Base-by-base conservation (phyloP, 768 basidiomycete genomes). In the Serendipita vermifera region DNA sequence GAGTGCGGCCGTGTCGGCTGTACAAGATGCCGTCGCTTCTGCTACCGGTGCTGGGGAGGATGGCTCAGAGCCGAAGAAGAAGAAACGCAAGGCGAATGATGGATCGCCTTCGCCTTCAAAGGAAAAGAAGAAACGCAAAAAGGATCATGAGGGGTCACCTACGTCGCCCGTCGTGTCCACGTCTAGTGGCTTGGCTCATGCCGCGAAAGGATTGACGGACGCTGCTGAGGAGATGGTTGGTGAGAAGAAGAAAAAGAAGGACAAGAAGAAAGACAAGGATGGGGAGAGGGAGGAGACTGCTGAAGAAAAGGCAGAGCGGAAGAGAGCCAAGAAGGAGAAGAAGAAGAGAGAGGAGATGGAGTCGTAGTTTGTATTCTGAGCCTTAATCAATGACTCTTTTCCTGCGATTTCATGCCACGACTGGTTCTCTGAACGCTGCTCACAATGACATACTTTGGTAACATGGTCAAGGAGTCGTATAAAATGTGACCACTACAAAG, bases 21-120 rank as follows among this genome's bases (percentile, higher is more conserved):
- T 32, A 24, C 27, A 32, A 24, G 40, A 41, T 20, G 29, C 32
- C 11, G 32, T 31, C 7, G 32, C 43, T 11, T 17, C 31, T 29
- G 56, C 51, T 40, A 48, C 53, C 54, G 59, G 58, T 38, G 61
- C 54, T 22, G 59, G 57, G 40, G 59, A 56, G 51, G 59, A 61
- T 63, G 69, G 69, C 53, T 70, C 72, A 55, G 75, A 75, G 64
- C 75, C 79, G 26, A 83, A 82, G 65, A 86, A 89, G 65, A 87
- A 87, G 72, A 93, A 94, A 66, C 80, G 87, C 55, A 90, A 89
- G 68, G 79, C 85, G 6, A 69, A 68, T 57, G 58, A 58, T 2
- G 62, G 60, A 17, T 64, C 59, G 9, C 61, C 58, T n/a, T 58
- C 55, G 31, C 38, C 31, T 53, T 59, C 48, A 26, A 29, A 61